Evolutionary conservation across 306 rosid genomes (phyloP), one percentile per base, ranked within the genome.

Genomic region (Prunus kanzakura): DNA sequence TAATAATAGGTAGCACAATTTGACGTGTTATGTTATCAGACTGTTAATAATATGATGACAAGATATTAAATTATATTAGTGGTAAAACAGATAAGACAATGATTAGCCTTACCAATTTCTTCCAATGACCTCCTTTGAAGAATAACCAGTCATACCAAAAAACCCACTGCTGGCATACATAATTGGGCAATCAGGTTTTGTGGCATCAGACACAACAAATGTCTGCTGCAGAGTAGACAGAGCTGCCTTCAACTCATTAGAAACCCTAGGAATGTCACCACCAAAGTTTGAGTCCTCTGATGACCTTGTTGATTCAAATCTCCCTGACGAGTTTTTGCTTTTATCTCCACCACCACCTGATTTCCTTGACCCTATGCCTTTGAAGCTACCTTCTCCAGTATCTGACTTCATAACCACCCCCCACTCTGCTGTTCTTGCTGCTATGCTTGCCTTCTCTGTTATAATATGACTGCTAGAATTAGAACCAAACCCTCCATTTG

Each of bases 141-240:
- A 81, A 69, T 95, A 95, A 47, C 98, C 98, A 22, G 98, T 95
- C 96, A 95, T 95, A 5, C 29, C 57, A 58, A 92, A 92, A 76
- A 95, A 95, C 4, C 96, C 95, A 71, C 86, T 83, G 74, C 98
- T 95, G 22, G 98, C 97, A 82, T 82, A 95, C 89, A 95, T 11
- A 54, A 95, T 95, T 5, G 98, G 98, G 64, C 89, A 89, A 30
- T 95, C 98, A 27, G 98, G 97, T 72, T 90, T 95, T 22, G 92
- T 85, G 51, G 97, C 97, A 80, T 95, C 97, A 0, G 98, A 92
- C 60, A 95, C 97, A 75, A 95, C 98, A 83, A 90, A 95, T 3
- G 97, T 89, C 80, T 90, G 96, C 57, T 92, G 98, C 57, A 90
- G 85, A 14, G 89, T 78, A 0, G 90, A 75, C 88, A 95, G 46